phyloP scores from a whole-genome alignment of 2,329 filamentous ascomycete genomes.

The Colletotrichum lupini region DNA sequence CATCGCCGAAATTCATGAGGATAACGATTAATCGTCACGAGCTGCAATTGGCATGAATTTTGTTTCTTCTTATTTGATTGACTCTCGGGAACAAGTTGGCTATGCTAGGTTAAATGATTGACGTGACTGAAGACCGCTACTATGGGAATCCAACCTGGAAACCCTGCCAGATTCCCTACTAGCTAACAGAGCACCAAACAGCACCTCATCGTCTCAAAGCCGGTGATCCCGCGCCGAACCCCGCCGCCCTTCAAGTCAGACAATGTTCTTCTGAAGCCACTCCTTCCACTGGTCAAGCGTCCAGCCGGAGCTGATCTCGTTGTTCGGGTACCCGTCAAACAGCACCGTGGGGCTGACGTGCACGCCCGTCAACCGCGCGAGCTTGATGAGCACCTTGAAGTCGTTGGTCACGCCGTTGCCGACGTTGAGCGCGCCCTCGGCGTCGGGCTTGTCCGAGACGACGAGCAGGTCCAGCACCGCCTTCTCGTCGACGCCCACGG shows the following conservation, averaged over 20 bases:
- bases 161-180: not conserved
- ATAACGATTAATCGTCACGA: not conserved
- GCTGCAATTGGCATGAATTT: not conserved
- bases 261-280: conserved; percentile 74
- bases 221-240: not conserved
- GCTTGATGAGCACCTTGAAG: conserved; percentile 85
- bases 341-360: conserved; percentile 93
- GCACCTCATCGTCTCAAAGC: not conserved
- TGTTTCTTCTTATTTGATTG: no score
- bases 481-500: conserved; percentile 76
- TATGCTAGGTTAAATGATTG: not conserved
- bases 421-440: conserved; percentile 76
- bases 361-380: conserved; percentile 80
- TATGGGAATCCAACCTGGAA: not conserved
- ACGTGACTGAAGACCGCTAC: not conserved
- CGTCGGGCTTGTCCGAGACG: conserved; percentile 74
- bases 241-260: conserved; percentile 42
- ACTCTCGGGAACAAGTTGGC: not conserved
- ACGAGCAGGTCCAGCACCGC: conserved; percentile 75
- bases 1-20: not conserved
- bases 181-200: not conserved
- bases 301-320: conserved; percentile 83
- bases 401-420: conserved; percentile 89
- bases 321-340: conserved; percentile 86
- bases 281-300: conserved; percentile 84